phyloP scores from a whole-genome alignment of 176 grass and related monocot species.

The Carex parvula region DNA sequence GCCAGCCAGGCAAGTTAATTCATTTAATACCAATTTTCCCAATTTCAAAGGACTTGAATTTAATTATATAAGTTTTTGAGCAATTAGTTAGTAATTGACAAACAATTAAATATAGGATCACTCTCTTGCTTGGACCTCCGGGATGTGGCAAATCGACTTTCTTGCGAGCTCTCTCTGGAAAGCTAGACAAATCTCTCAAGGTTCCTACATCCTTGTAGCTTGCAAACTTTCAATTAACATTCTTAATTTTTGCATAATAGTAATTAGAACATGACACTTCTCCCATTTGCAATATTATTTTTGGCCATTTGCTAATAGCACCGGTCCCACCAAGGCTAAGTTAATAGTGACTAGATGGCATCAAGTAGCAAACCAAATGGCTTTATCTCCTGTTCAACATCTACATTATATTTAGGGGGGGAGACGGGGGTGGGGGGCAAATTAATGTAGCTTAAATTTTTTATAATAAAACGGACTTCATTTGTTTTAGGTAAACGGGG shows the following conservation, averaged over 20 bases:
- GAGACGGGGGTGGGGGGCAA: not conserved
- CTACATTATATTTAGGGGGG: not conserved
- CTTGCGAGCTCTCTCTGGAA: slow-evolving; percentile 61
- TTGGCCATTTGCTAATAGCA: not conserved
- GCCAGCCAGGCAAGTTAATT: slow-evolving; percentile 44
- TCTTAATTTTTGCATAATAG: not conserved
- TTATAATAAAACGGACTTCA: not conserved
- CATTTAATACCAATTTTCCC: not conserved
- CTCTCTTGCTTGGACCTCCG: slow-evolving; percentile 71
- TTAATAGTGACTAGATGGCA: not conserved
- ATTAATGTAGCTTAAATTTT: not conserved
- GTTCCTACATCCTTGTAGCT: slow-evolving; percentile 15
- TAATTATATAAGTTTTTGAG: not conserved
- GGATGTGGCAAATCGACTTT: slow-evolving; percentile 80
- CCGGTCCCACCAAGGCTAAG: not conserved
- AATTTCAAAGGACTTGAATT: not conserved
- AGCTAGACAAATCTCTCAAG: slow-evolving; percentile 52
- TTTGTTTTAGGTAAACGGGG: slow-evolving; percentile 36
- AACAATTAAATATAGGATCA: slow-evolving; percentile 43
- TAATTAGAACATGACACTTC: not conserved
- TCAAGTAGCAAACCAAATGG: not conserved
- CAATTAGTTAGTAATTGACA: not conserved
- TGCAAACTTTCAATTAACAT: not conserved
- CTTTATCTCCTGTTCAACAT: not conserved
- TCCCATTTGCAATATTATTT: not conserved